These are phyloP conservation scores for Cyclotella sp. DNA, from an alignment of 108 stramenopile genomes.

Conservation along the genomic window DNA sequence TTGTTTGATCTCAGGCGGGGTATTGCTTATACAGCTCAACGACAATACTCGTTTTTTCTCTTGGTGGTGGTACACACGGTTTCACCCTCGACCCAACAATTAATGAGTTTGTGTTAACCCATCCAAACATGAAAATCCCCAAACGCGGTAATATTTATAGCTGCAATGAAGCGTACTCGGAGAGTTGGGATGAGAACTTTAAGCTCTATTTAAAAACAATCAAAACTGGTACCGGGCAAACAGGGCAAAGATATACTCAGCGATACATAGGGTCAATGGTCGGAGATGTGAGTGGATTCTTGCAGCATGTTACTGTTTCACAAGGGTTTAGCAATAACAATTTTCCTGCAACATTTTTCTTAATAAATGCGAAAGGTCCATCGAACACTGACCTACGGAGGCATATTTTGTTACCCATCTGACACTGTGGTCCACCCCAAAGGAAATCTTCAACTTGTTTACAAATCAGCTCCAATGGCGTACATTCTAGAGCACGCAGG, in stretches of 20 bases:
- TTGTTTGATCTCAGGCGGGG: conserved; percentile 55
- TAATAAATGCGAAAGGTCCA: conserved; percentile 49
- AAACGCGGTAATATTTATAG: conserved; percentile 86
- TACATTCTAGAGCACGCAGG: conserved; percentile 94
- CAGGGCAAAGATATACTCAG: conserved; percentile 69
- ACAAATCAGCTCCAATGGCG: conserved; percentile 96
- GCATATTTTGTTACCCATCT: conserved; percentile 96
- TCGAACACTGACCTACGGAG: conserved; percentile 97
- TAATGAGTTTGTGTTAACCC: conserved; percentile 95
- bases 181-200: conserved; percentile 84
- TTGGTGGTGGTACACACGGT: conserved; percentile 84
- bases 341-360: neutral
- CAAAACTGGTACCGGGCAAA: conserved; percentile 81
- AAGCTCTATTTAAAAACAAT: conserved; percentile 81
- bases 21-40: conserved; percentile 97
- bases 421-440: conserved; percentile 76
- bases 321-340: neutral
- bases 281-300: conserved; percentile 78
- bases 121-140: conserved; percentile 89
- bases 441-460: conserved; percentile 88
- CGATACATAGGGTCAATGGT: conserved; percentile 99
- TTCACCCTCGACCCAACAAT: conserved; percentile 97
- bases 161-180: conserved; percentile 94
- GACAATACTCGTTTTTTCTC: conserved; percentile 93
- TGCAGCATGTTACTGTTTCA: neutral